These are phyloP conservation scores for Boletales sp. DNA, from an alignment of 768 basidiomycete genomes.

Conservation along the genomic window DNA sequence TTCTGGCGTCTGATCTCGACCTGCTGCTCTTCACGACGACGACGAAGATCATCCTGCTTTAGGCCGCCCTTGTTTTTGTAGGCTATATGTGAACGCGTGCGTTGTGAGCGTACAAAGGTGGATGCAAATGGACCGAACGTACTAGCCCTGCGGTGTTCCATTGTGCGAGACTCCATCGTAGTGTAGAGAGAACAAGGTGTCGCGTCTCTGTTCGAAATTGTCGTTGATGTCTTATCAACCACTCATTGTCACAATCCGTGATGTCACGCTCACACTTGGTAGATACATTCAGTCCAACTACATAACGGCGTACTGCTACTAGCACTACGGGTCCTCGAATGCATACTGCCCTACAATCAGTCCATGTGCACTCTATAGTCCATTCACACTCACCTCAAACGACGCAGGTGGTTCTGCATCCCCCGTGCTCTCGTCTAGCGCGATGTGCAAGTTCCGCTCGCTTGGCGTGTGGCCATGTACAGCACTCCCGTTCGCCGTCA, in stretches of 20 bases:
- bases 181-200: slow-evolving; percentile 7
- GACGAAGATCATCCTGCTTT: slow-evolving; percentile 90
- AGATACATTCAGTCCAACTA: neutral
- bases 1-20: slow-evolving; percentile 99
- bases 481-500: slow-evolving; percentile 26
- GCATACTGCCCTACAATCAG: slow-evolving; percentile 54
- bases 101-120: slow-evolving; percentile 22
- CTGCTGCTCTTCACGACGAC: slow-evolving; percentile 96
- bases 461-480: slow-evolving; percentile 20
- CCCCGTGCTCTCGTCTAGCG: slow-evolving; percentile 64
- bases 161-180: slow-evolving; percentile 60
- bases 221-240: slow-evolving; percentile 22
- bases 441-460: slow-evolving; percentile 47
- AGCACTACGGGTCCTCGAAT: slow-evolving; percentile 46
- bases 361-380: neutral
- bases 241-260: slow-evolving; percentile 21
- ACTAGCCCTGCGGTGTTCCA: slow-evolving; percentile 76
- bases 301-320: neutral
- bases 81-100: slow-evolving; percentile 49
- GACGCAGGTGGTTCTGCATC: slow-evolving; percentile 75
- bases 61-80: slow-evolving; percentile 90
- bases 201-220: slow-evolving; percentile 16
- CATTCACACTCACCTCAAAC: slow-evolving; percentile 67
- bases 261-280: slow-evolving; percentile 8
- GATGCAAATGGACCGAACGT: slow-evolving; percentile 18